A percentile compares a stretch with the other conserved stretches of the same genome.
Conservation (phyloP, 2,329 filamentous ascomycete species). For the Sporothrix humicola region DNA sequence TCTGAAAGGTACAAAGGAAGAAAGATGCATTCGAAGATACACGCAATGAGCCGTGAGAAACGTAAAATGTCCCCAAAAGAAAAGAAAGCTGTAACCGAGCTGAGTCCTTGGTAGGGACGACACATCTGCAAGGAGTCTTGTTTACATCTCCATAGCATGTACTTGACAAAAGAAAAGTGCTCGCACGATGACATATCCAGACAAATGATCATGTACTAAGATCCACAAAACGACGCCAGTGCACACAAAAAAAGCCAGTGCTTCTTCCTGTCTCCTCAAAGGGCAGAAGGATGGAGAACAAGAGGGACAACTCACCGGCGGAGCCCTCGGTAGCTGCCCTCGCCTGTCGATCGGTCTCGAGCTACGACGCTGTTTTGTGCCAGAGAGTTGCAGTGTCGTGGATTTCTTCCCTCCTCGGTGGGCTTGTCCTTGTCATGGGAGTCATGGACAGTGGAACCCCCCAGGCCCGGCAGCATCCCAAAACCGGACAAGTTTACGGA, state of each 20-base stretch:
- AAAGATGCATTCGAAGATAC: too few relatives aligned
- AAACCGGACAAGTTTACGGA: slow-evolving; percentile 24
- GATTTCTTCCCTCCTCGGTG: neutral
- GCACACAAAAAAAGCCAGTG: neutral
- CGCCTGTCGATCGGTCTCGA: slow-evolving; percentile 18
- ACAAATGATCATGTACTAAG: neutral
- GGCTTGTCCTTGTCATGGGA: neutral
- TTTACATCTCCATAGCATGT: neutral
- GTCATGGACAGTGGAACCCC: neutral
- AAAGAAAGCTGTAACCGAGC: neutral
- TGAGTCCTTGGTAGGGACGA: slow-evolving; percentile 12
- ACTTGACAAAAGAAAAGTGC: too few relatives aligned
- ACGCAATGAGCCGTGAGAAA: neutral
- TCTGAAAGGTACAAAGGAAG: neutral
- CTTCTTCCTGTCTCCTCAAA: too few relatives aligned
- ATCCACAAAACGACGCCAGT: slow-evolving; percentile 14
- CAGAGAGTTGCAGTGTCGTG: slow-evolving; percentile 9
- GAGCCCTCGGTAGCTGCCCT: slow-evolving; percentile 1
- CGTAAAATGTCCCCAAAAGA: neutral
- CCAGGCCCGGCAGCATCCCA: slow-evolving; percentile 17
- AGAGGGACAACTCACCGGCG: slow-evolving; percentile 1
- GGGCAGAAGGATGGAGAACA: neutral
- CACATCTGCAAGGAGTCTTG: neutral
- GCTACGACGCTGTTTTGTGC: slow-evolving; percentile 7
- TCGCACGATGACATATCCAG: neutral